Evolutionary conservation across 306 rosid genomes (phyloP).

Genomic region (Castanea sativa): DNA sequence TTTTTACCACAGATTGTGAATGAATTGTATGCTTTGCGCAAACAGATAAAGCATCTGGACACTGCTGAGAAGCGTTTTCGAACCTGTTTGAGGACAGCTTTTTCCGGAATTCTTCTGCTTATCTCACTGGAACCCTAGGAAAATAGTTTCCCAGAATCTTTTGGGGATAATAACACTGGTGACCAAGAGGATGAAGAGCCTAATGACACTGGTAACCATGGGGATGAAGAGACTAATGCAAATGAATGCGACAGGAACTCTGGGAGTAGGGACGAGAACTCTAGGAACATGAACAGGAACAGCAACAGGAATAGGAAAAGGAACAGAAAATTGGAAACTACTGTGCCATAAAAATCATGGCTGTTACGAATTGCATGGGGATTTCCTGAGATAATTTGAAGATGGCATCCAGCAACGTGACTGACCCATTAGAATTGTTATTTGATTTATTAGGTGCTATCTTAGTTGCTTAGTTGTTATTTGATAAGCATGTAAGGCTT

Average conservation of each 20-base stretch:
- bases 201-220: neutral
- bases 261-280: slow-evolving; percentile 29
- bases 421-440: too few relatives aligned
- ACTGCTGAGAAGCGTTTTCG: slow-evolving; percentile 45
- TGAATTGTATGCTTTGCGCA: slow-evolving; percentile 75
- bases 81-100: slow-evolving; percentile 53
- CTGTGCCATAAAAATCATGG: slow-evolving; percentile 56
- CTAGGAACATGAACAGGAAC: too few relatives aligned
- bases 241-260: slow-evolving; percentile 27
- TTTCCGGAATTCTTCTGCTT: slow-evolving; percentile 48
- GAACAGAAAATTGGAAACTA: slow-evolving; percentile 19
- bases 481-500: too few relatives aligned
- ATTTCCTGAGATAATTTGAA: slow-evolving; percentile 14
- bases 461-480: too few relatives aligned
- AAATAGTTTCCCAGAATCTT: slow-evolving; percentile 34
- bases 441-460: too few relatives aligned
- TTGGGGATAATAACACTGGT: too few relatives aligned
- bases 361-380: too few relatives aligned
- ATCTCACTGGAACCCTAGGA: slow-evolving; percentile 58
- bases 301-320: too few relatives aligned
- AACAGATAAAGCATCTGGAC: slow-evolving; percentile 59
- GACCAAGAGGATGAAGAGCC: too few relatives aligned
- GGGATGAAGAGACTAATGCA: slow-evolving; percentile 23
- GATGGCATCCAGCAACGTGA: too few relatives aligned
- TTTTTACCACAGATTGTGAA: slow-evolving; percentile 53